Conservation (phyloP, 805 yeast species). For the Torulaspora indica region DNA sequence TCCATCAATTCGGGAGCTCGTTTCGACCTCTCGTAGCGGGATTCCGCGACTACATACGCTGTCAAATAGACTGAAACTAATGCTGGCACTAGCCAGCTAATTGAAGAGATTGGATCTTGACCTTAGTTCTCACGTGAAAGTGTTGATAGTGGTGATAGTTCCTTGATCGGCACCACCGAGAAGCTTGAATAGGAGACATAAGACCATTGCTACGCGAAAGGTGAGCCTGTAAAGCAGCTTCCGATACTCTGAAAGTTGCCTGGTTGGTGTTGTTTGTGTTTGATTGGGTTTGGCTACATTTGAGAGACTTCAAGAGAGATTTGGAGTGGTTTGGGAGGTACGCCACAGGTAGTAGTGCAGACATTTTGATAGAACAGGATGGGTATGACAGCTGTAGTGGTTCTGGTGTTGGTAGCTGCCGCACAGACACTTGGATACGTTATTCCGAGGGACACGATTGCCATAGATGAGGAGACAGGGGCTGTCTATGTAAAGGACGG, state of each 20-base stretch:
- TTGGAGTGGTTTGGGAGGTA: not conserved
- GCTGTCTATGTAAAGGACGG: constrained; percentile 4
- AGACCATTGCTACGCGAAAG: not conserved
- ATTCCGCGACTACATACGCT: not conserved
- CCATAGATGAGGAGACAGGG: constrained; percentile 7
- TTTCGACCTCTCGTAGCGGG: constrained; percentile 63
- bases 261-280: too few species aligned
- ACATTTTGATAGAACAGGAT: constrained; percentile 6
- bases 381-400: constrained; percentile 6
- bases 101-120: not conserved
- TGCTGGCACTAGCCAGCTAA: not conserved
- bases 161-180: not conserved
- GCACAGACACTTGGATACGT: constrained; percentile 9
- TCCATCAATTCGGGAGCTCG: constrained; percentile 82
- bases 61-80: not conserved
- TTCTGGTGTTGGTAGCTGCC: not conserved
- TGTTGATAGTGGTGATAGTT: constrained; percentile 1
- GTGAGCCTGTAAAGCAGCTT: too few species aligned
- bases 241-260: too few species aligned
- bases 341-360: not conserved
- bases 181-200: constrained; percentile 4
- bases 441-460: constrained; percentile 9
- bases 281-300: not conserved
- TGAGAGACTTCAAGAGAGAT: not conserved
- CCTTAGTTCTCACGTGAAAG: constrained; percentile 6